phyloP scores from a whole-genome alignment of 331 rosid genomes.

The Spiraea crenata region DNA sequence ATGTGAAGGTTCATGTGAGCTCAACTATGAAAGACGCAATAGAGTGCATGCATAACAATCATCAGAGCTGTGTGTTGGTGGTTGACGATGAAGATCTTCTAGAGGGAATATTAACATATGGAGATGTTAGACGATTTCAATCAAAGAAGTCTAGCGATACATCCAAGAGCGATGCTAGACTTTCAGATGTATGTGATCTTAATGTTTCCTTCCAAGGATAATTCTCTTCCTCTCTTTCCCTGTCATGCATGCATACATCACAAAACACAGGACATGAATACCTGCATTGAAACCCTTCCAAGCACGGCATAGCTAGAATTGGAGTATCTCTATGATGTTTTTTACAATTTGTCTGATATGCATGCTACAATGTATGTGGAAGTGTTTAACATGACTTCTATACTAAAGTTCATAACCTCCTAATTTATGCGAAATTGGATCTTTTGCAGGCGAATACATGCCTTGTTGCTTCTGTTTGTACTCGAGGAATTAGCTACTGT shows the following conservation, averaged over 20 bases:
- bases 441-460: slow-evolving; percentile 52
- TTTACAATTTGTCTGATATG: background rate
- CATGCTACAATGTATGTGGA: background rate
- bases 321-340: background rate
- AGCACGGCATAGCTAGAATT: background rate
- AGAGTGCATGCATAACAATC: slow-evolving; percentile 59
- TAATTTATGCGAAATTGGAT: slow-evolving; percentile 17
- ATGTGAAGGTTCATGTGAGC: slow-evolving; percentile 55
- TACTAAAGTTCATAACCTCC: slow-evolving; percentile 12
- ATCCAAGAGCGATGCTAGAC: slow-evolving; percentile 41
- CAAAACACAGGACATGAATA: too few relatives aligned
- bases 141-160: slow-evolving; percentile 52
- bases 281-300: background rate
- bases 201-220: background rate
- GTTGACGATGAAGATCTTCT: slow-evolving; percentile 74
- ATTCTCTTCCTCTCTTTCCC: background rate
- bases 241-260: background rate
- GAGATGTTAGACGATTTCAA: slow-evolving; percentile 73
- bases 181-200: slow-evolving; percentile 54
- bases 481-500: slow-evolving; percentile 76
- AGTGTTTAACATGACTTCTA: background rate
- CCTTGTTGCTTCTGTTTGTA: slow-evolving; percentile 80
- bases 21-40: slow-evolving; percentile 63
- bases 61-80: slow-evolving; percentile 71
- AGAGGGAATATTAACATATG: slow-evolving; percentile 83